Evolutionary conservation across 2,329 filamentous ascomycete genomes (phyloP).

Genomic region (Botryotinia convoluta): DNA sequence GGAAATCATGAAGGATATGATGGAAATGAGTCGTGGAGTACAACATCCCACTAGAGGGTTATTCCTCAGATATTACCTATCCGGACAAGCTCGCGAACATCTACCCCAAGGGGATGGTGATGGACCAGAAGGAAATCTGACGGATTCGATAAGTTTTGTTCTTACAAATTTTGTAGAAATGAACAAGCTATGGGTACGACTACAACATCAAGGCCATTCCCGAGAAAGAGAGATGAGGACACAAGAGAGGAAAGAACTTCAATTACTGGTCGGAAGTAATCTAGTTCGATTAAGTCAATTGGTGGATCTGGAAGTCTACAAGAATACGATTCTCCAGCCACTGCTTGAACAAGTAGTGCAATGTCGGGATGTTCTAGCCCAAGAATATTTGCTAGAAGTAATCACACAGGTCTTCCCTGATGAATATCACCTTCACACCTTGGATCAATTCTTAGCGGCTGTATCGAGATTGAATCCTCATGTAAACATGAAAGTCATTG

Average conservation of each 20-base stretch:
- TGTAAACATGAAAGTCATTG: slow-evolving; percentile 96
- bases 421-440: slow-evolving; percentile 94
- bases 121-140: slow-evolving; percentile 90
- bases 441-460: slow-evolving; percentile 91
- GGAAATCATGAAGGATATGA: slow-evolving; percentile 99
- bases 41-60: slow-evolving; percentile 95
- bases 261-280: slow-evolving; percentile 94
- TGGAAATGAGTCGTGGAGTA: slow-evolving; percentile 99
- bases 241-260: slow-evolving; percentile 90
- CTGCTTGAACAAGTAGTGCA: slow-evolving; percentile 96
- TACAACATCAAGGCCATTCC: slow-evolving; percentile 97
- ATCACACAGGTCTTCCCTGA: slow-evolving; percentile 99
- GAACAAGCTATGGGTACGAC: slow-evolving; percentile 98
- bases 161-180: slow-evolving; percentile 99
- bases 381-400: slow-evolving; percentile 96
- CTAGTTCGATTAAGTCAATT: slow-evolving; percentile 92
- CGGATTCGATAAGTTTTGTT: slow-evolving; percentile 97
- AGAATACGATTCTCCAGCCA: slow-evolving; percentile 81
- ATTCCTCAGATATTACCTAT: slow-evolving; percentile 94
- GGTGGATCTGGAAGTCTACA: slow-evolving; percentile 93
- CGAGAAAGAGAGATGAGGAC: slow-evolving; percentile 90
- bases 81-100: slow-evolving; percentile 87
- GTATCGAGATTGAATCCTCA: slow-evolving; percentile 92
- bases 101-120: slow-evolving; percentile 80
- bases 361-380: slow-evolving; percentile 92